Conservation (phyloP, 2,329 filamentous ascomycete species). For the Sarocladiaceae sp. region DNA sequence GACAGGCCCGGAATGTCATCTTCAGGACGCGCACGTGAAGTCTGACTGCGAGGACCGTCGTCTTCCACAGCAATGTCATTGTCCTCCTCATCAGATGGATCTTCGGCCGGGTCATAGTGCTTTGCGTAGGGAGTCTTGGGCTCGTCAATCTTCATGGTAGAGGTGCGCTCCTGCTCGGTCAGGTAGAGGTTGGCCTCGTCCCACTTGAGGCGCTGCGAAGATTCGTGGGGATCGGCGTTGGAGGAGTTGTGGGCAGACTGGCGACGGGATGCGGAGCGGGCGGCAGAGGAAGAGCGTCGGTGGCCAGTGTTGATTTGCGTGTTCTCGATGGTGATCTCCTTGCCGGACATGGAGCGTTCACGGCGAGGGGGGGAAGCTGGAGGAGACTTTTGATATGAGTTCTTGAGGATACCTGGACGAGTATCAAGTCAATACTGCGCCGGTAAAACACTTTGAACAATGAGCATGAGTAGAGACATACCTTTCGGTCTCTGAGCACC, state of each 20-base stretch:
- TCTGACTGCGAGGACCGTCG: slow-evolving; percentile 22
- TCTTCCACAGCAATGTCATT: slow-evolving; percentile 19
- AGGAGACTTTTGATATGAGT: slow-evolving; percentile 63
- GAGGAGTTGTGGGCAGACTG: slow-evolving; percentile 50
- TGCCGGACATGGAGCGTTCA: slow-evolving; percentile 51
- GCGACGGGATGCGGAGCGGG: slow-evolving; percentile 61
- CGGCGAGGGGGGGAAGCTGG: slow-evolving; percentile 38
- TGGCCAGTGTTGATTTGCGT: slow-evolving; percentile 91
- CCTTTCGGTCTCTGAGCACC: slow-evolving; percentile 40
- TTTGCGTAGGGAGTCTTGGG: slow-evolving; percentile 95
- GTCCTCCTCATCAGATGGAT: slow-evolving; percentile 72
- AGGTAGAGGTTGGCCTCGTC: slow-evolving; percentile 97
- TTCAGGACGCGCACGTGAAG: slow-evolving; percentile 35
- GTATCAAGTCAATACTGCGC: not conserved
- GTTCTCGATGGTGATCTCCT: slow-evolving; percentile 89
- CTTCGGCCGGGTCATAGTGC: slow-evolving; percentile 84
- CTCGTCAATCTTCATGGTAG: slow-evolving; percentile 98
- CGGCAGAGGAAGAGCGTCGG: slow-evolving; percentile 70
- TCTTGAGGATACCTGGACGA: slow-evolving; percentile 80
- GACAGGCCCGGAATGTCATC: slow-evolving; percentile 90
- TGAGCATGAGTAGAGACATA: slow-evolving; percentile 18
- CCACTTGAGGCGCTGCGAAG: slow-evolving; percentile 82
- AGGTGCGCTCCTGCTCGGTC: slow-evolving; percentile 89
- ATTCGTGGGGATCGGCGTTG: slow-evolving; percentile 22
- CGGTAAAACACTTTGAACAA: not conserved